Conservation (phyloP, 129 eudicot genomes). For the Sambucus nigra region DNA sequence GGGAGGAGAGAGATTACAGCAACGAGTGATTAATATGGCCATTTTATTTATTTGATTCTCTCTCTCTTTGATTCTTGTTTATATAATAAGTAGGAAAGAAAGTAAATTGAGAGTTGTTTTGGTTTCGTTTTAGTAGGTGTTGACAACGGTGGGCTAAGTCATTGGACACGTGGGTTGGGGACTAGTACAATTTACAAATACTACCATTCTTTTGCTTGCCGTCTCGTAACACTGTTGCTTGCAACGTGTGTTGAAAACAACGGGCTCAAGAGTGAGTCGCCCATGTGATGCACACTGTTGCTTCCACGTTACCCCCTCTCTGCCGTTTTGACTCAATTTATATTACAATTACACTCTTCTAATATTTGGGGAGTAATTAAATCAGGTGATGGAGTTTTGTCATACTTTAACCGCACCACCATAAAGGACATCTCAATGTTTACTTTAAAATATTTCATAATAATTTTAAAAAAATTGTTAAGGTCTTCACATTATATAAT, state of each 20-base stretch:
- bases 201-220: constrained; percentile 11
- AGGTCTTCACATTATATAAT: too few relatives aligned
- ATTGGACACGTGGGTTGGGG: background rate
- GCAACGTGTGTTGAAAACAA: background rate
- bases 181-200: background rate
- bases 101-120: background rate
- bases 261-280: too few relatives aligned
- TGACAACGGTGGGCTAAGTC: background rate
- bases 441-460: too few relatives aligned
- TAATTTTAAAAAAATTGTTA: too few relatives aligned
- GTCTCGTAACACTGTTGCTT: background rate
- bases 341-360: too few relatives aligned
- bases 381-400: too few relatives aligned
- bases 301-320: too few relatives aligned
- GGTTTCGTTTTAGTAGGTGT: background rate
- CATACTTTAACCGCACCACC: too few relatives aligned
- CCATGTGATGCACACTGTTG: too few relatives aligned
- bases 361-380: too few relatives aligned
- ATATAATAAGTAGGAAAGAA: background rate
- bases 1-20: constrained; percentile 35
- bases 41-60: constrained; percentile 11
- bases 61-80: constrained; percentile 5
- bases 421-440: too few relatives aligned
- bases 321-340: too few relatives aligned
- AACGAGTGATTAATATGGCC: constrained; percentile 34